Conservation (phyloP, 352 stramenopile species). For the Globisporangium sylvaticum region DNA sequence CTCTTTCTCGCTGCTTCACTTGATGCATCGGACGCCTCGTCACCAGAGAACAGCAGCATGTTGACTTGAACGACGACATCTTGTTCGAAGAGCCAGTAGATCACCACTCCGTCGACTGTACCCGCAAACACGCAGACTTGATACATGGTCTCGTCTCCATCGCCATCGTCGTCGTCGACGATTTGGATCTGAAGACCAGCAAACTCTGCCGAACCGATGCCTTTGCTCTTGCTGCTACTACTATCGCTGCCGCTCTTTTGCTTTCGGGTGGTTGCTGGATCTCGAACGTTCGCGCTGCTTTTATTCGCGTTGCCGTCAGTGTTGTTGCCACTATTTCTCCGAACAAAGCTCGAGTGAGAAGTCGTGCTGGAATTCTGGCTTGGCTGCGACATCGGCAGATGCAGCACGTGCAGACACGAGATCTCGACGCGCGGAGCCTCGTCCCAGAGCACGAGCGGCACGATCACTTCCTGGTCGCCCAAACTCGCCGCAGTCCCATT, state of each 20-base stretch:
- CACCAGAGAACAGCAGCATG: conserved; percentile 43
- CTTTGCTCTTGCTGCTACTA: background rate
- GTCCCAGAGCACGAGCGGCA: conserved; percentile 72
- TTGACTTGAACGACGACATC: conserved; percentile 62
- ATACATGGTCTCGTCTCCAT: conserved; percentile 30
- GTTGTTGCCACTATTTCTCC: conserved; percentile 9
- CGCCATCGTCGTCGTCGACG: conserved; percentile 31
- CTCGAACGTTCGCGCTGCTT: background rate
- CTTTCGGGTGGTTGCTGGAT: background rate
- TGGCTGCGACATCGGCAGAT: conserved; percentile 59
- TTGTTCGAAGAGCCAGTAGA: conserved; percentile 73
- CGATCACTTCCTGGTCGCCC: conserved; percentile 35
- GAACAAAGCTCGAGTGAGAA: conserved; percentile 27
- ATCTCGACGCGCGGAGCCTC: conserved; percentile 47
- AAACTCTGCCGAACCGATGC: conserved; percentile 1
- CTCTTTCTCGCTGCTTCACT: background rate
- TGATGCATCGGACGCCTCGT: background rate
- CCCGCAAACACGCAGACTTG: conserved; percentile 73
- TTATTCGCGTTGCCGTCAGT: conserved; percentile 1
- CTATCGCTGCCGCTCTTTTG: background rate
- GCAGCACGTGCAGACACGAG: conserved; percentile 55
- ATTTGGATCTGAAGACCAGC: conserved; percentile 29
- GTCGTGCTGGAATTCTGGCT: conserved; percentile 58
- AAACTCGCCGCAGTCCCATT: background rate
- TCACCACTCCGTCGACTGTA: conserved; percentile 52